Percentiles rank a stretch among this genome's conserved stretches.
Evolutionary conservation across 208 protist species (phyloP).

Genomic region (Leishmania turanica): DNA sequence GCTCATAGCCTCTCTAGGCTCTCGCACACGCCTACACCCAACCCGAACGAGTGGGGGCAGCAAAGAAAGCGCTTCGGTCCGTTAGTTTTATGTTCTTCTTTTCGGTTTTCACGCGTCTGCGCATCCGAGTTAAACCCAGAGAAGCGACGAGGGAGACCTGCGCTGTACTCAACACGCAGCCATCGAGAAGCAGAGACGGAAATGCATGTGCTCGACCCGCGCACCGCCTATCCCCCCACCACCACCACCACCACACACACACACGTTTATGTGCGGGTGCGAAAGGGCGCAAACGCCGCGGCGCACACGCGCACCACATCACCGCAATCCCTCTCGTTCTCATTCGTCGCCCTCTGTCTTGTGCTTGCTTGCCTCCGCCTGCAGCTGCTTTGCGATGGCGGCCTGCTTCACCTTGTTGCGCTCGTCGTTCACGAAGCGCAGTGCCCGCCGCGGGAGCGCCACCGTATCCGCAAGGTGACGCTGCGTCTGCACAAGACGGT

Average conservation of each 20-base stretch:
- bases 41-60: neutral
- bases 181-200: neutral
- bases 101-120: neutral
- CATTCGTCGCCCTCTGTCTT: neutral
- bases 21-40: neutral
- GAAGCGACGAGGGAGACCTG: conserved; percentile 13
- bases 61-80: neutral
- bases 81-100: no score
- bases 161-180: neutral
- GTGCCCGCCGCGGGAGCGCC: conserved; percentile 67
- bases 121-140: neutral
- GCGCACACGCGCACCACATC: neutral
- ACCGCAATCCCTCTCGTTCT: neutral
- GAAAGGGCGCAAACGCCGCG: neutral
- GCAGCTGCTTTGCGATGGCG: conserved; percentile 41
- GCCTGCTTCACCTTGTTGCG: conserved; percentile 59
- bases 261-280: neutral
- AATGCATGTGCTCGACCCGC: neutral
- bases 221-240: neutral
- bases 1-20: neutral
- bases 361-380: conserved; percentile 20
- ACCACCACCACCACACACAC: neutral
- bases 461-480: conserved; percentile 24
- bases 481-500: conserved; percentile 69
- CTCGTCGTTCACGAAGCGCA: conserved; percentile 73